Base-by-base conservation (phyloP, 768 basidiomycete species). In the Tephrocybe sp. region DNA sequence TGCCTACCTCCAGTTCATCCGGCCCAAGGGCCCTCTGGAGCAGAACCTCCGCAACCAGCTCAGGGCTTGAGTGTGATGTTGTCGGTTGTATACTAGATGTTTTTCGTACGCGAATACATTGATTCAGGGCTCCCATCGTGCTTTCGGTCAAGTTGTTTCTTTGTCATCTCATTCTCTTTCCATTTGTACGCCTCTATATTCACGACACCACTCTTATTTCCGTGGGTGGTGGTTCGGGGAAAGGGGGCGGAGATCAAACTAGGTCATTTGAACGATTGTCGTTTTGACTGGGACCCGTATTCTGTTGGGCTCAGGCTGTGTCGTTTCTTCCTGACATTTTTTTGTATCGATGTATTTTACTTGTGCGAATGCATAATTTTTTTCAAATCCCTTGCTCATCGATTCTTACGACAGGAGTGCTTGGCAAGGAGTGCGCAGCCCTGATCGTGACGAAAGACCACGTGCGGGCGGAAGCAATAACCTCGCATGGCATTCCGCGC, bases 1-100 rank as follows among this genome's bases (percentile, higher is more conserved):
- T 56, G 91, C 93, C 9, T 97, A 97, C 68, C 88, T 97, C 43
- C 86, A 94, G 71, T 95, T 88, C 74, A 92, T 97, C 71, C 81
- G 86, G 58, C 86, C 88, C 51, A 89, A 85, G 77, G 94, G 94
- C 53, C 80, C 82, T 46, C 78, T 95, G 52, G 87, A 92, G 75
- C 59, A 77, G 64, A 95, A 97, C 78, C 77, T 97, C 47, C 83
- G 86, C 53, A 85, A 81, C 57, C 91, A 90, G 67, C 82, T 91
- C 56, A 80, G 78, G 63, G 91, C 88, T 48, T 91, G 72, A 73
- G 46, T 42, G 6, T 49, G 44, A 42, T 16, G 37, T 40, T 24
- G 22, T 15, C 43, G n/a, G 38, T 16, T 48, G 29, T 37, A 53
- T 57, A 51, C 45, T 55, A 34, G 47, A 36, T 51, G 45, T 53